These are phyloP conservation scores for Rhododendron molle DNA, from an alignment of 148 eudicot genomes.

Conservation along the genomic window DNA sequence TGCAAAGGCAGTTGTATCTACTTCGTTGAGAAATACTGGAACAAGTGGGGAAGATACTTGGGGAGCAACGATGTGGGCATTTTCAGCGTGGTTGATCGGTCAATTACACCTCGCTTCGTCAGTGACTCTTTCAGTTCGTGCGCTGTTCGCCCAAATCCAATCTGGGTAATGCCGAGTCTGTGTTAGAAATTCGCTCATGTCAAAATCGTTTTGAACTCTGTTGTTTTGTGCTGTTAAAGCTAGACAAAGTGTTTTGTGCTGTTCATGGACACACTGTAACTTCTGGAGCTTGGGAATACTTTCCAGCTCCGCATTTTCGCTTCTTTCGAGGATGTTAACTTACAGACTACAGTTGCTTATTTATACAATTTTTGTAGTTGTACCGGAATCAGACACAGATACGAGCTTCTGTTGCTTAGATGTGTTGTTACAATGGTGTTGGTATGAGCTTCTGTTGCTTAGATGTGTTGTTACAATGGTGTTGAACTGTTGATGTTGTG, in stretches of 20 bases:
- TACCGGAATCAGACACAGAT: neutral
- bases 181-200: neutral
- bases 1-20: constrained; percentile 17
- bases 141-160: neutral
- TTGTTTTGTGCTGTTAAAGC: neutral
- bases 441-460: neutral
- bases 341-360: neutral
- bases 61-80: constrained; percentile 11
- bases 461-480: neutral
- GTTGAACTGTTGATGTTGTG: neutral
- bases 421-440: neutral
- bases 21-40: constrained; percentile 17
- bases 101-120: neutral
- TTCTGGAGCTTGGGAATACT: neutral
- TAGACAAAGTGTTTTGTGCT: neutral
- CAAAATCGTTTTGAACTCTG: neutral
- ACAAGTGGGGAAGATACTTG: constrained; percentile 9
- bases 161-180: constrained; percentile 21
- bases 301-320: neutral
- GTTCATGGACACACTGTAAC: neutral
- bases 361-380: neutral
- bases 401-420: neutral
- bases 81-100: neutral
- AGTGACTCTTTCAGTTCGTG: neutral
- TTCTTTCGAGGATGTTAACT: neutral